Conservation (phyloP, 1,284 basidiomycete genomes). For the Rhizopogon parksii region DNA sequence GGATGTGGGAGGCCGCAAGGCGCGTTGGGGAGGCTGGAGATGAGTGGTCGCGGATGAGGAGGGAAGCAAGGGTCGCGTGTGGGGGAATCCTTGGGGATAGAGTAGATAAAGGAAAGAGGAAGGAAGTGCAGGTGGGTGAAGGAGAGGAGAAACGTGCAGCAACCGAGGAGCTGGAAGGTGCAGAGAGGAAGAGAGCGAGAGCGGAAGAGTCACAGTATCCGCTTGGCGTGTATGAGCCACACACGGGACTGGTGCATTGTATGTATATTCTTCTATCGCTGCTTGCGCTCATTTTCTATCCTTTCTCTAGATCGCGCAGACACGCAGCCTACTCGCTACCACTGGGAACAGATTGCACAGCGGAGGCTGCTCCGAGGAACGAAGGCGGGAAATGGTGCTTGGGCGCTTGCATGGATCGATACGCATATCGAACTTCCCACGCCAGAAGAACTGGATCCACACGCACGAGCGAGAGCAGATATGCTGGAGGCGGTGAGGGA, state of each 20-base stretch:
- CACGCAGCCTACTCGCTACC: conserved; percentile 59
- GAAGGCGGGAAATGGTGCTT: conserved; percentile 67
- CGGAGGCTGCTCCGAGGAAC: conserved; percentile 56
- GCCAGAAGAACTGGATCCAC: conserved; percentile 18
- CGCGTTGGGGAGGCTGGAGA: conserved; percentile 56
- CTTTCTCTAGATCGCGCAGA: conserved; percentile 52
- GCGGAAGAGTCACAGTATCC: conserved; percentile 34
- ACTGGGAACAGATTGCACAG: conserved; percentile 51
- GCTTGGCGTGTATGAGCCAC: conserved; percentile 67
- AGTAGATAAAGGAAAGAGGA: conserved; percentile 19
- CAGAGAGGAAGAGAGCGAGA: conserved; percentile 30
- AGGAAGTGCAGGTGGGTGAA: conserved; percentile 22
- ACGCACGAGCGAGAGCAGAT: conserved; percentile 4
- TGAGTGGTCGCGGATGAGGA: conserved; percentile 58
- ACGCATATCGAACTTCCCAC: conserved; percentile 52
- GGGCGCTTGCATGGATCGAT: conserved; percentile 74
- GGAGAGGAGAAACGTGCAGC: conserved; percentile 17
- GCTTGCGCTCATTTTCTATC: conserved; percentile 4
- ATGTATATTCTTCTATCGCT: conserved; percentile 22
- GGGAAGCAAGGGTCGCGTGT: conserved; percentile 46
- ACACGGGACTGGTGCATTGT: conserved; percentile 64
- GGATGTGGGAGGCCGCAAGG: conserved; percentile 77
- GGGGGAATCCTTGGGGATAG: conserved; percentile 32
- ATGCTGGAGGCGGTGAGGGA: conserved; percentile 1
- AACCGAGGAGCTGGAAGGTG: conserved; percentile 9